phyloP scores from a whole-genome alignment of 352 stramenopile genomes.

The Globisporangium cylindrosporum region DNA sequence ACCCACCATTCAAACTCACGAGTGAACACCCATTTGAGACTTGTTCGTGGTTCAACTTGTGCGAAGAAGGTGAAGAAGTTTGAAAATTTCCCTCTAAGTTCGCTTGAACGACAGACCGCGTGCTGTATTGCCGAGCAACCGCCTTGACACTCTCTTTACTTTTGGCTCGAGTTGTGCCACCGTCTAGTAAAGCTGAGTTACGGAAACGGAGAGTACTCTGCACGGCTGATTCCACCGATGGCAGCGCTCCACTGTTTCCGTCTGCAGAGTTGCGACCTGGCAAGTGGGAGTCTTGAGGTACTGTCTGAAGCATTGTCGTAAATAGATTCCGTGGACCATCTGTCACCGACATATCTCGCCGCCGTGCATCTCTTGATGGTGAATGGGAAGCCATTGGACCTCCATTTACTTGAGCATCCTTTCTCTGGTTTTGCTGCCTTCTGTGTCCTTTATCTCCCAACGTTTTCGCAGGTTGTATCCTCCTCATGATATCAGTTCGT shows the following conservation, averaged over 20 bases:
- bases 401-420: background rate
- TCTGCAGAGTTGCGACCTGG: background rate
- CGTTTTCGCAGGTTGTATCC: background rate
- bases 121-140: slow-evolving; percentile 26
- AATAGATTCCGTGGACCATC: slow-evolving; percentile 25
- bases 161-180: background rate
- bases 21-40: background rate
- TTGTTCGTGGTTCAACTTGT: background rate
- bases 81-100: background rate
- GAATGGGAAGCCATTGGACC: background rate
- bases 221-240: background rate
- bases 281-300: slow-evolving; percentile 8
- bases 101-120: slow-evolving; percentile 10
- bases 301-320: slow-evolving; percentile 25
- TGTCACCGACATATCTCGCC: slow-evolving; percentile 19
- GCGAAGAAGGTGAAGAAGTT: background rate
- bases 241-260: background rate
- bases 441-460: slow-evolving; percentile 1
- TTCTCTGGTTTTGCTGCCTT: background rate
- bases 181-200: slow-evolving; percentile 40
- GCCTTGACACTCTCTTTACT: background rate
- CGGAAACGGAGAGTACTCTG: slow-evolving; percentile 21
- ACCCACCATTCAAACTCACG: background rate
- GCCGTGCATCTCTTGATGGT: background rate
- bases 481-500: slow-evolving; percentile 36